Evolutionary conservation across 768 basidiomycete genomes (phyloP), one percentile per base, ranked within the genome.

Genomic region (Calocybe cyanea): DNA sequence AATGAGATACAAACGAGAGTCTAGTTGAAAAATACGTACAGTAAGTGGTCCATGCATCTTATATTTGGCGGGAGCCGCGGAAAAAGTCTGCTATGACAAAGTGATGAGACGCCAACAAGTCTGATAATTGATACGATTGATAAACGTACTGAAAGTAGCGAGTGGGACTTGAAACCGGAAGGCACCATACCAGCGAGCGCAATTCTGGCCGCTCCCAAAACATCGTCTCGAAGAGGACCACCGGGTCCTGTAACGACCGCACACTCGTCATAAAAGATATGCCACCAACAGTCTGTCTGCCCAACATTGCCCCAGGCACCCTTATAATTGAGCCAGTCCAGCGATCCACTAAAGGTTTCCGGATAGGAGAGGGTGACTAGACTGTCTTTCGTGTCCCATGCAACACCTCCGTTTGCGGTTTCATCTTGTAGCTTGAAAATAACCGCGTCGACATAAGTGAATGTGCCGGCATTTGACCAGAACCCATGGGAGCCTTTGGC

Each of bases 271-370:
- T 55, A 30, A 31, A 55, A 30, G 8, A 33, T 13, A 30, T 55
- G 41, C 54, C 54, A 55, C 50, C 50, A 55, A 17, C 50, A 52
- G 45, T 32, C 20, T 4, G 54, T 55, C 38, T 49, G 23, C 18
- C 54, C 54, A 11, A 49, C 39, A 25, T 55, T 55, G 2, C 54
- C 54, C 54, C 54, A 55, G 15, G 35, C 44, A 11, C 54, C 54
- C 18, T 50, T 52, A 45, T 47, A 55, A 40, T 55, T 55, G 41
- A 55, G 47, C 54, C 54, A 55, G 19, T 40, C 41, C 7, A 42
- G n/a, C 15, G 48, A 35, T 20, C 48, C 54, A 21, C 48, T 46
- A 23, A 46, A 52, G 13, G 21, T 44, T n/a, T 52, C 50, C 0
- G 54, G 54, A 43, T 55, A 55, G 2, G 40, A 28, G n/a, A 51